phyloP scores from a whole-genome alignment of 805 yeast genomes.

The Yamadazyma olivae region DNA sequence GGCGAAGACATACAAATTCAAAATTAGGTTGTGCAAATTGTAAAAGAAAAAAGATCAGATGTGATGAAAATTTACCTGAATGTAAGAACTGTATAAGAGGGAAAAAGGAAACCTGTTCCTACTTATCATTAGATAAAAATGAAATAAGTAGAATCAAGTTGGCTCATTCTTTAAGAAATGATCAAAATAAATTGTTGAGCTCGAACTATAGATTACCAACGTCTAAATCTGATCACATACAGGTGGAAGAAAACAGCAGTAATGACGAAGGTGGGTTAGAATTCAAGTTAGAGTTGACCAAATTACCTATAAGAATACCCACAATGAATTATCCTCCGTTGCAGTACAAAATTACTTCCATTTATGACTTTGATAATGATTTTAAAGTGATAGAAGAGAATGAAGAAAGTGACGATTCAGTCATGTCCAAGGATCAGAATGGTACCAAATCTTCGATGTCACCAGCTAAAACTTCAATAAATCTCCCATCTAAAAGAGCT shows the following conservation, averaged over 20 bases:
- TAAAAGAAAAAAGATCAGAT: slow-evolving; percentile 28
- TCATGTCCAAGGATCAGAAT: neutral
- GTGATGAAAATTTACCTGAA: slow-evolving; percentile 27
- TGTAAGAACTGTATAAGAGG: slow-evolving; percentile 26
- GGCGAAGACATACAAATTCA: slow-evolving; percentile 28
- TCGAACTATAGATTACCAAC: slow-evolving; percentile 26
- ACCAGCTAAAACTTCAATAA: no score
- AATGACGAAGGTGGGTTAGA: slow-evolving; percentile 13
- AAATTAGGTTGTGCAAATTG: slow-evolving; percentile 29
- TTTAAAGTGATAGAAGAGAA: slow-evolving; percentile 14
- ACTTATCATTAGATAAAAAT: slow-evolving; percentile 14
- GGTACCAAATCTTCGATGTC: neutral
- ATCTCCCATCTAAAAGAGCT: no score
- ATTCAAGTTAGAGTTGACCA: slow-evolving; percentile 20
- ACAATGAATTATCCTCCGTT: slow-evolving; percentile 18
- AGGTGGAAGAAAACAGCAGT: neutral
- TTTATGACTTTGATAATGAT: slow-evolving; percentile 18
- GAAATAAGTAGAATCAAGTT: slow-evolving; percentile 22
- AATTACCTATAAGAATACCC: slow-evolving; percentile 20
- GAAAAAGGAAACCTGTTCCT: slow-evolving; percentile 24
- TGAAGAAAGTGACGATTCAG: slow-evolving; percentile 2
- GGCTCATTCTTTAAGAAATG: slow-evolving; percentile 25
- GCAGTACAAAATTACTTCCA: slow-evolving; percentile 18
- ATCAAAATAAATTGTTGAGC: slow-evolving; percentile 24
- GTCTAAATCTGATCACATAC: no score